A percentile compares a stretch with the other conserved stretches of the same genome.
Conservation (phyloP, 345 rosid species). For the Punica granatum region DNA sequence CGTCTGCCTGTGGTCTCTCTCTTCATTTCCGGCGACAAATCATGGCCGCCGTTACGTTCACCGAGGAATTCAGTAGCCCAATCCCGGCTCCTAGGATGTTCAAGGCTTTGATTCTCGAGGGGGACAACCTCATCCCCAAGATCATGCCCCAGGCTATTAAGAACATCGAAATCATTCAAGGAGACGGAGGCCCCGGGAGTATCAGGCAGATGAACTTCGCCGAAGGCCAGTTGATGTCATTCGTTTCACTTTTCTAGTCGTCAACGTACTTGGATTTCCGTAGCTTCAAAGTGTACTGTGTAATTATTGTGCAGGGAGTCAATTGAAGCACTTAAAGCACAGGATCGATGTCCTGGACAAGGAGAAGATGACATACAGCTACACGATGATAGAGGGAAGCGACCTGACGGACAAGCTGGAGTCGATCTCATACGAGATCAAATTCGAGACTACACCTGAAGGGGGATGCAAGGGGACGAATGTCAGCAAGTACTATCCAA, state of each 20-base stretch:
- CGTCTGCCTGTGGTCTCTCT: background rate
- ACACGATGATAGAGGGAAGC: conserved; percentile 20
- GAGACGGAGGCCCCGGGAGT: conserved; percentile 42
- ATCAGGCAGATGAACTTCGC: conserved; percentile 23
- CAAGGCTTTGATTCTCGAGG: conserved; percentile 25
- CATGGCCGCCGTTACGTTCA: conserved; percentile 21
- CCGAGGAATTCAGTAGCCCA: conserved; percentile 14
- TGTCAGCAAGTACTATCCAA: conserved; percentile 17
- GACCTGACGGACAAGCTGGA: conserved; percentile 11
- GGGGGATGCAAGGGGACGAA: conserved; percentile 18
- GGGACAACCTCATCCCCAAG: conserved; percentile 24
- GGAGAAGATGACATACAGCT: conserved; percentile 14
- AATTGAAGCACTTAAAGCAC: conserved; percentile 13
- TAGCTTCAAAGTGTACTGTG: background rate
- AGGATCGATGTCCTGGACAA: conserved; percentile 16
- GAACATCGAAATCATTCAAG: conserved; percentile 23
- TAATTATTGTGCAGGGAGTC: conserved; percentile 6
- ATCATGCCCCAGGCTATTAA: conserved; percentile 25
- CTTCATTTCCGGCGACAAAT: background rate
- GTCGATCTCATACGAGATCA: conserved; percentile 12
- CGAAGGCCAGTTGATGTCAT: conserved; percentile 12
- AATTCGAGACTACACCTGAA: conserved; percentile 4
- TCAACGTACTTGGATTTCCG: background rate
- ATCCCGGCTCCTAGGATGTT: conserved; percentile 25
- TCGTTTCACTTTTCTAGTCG: background rate